These are phyloP conservation scores for Penicillium roqueforti DNA, from an alignment of 495 filamentous ascomycete genomes.

Conservation along the genomic window DNA sequence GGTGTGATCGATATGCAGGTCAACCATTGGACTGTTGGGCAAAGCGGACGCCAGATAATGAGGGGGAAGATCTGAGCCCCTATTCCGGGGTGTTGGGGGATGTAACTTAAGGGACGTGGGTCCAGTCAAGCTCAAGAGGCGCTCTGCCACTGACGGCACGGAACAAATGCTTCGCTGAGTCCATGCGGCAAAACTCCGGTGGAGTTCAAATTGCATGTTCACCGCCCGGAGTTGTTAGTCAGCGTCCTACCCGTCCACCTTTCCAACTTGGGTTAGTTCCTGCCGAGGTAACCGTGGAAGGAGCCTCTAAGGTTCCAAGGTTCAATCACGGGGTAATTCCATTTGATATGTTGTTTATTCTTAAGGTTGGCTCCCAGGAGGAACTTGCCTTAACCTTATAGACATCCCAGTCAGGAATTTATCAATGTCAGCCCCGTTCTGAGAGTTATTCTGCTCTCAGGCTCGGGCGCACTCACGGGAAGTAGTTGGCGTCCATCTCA, in stretches of 20 bases:
- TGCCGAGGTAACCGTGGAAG: neutral
- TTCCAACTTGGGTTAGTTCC: neutral
- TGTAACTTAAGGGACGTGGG: neutral
- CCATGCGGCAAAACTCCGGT: conserved; percentile 20
- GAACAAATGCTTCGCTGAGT: conserved; percentile 7
- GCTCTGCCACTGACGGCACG: conserved; percentile 5
- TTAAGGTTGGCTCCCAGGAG: no score
- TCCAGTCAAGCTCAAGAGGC: conserved; percentile 10
- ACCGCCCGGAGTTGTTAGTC: neutral
- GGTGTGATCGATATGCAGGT: conserved; percentile 9
- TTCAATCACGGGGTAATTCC: no score
- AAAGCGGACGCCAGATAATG: conserved; percentile 6
- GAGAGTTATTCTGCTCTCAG: no score
- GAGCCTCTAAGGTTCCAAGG: neutral
- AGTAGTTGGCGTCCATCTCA: no score
- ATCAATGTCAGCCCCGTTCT: no score
- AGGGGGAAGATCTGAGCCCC: conserved; percentile 24
- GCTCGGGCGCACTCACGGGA: no score
- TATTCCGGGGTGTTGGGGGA: neutral
- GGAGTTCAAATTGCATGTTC: neutral
- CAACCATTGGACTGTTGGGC: conserved; percentile 8
- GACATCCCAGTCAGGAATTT: no score
- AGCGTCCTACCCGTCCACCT: neutral
- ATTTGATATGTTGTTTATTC: no score
- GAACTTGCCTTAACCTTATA: no score